A percentile compares a stretch with the other conserved stretches of the same genome.
Conservation (phyloP, 495 filamentous ascomycete species). For the Xeromyces bisporus region DNA sequence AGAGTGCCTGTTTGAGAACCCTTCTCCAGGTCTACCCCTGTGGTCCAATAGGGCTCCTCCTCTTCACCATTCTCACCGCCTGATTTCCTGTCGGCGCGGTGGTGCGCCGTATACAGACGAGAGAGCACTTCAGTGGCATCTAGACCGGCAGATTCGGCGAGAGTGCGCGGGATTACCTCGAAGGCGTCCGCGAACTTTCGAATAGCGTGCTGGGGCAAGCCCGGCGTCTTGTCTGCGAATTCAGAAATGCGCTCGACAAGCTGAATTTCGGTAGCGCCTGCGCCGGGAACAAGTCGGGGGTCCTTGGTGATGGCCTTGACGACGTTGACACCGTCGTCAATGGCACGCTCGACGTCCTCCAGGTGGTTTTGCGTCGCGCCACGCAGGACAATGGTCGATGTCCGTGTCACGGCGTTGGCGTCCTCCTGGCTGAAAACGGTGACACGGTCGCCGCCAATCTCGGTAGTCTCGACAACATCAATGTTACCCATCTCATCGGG, state of each 20-base stretch:
- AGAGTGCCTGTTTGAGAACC: slow-evolving; percentile 62
- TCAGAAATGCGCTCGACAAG: slow-evolving; percentile 80
- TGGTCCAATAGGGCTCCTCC: slow-evolving; percentile 66
- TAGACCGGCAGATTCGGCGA: slow-evolving; percentile 86
- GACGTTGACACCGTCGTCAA: slow-evolving; percentile 97
- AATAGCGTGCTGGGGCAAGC: slow-evolving; percentile 85
- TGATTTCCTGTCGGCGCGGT: slow-evolving; percentile 25
- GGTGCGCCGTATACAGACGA: slow-evolving; percentile 82
- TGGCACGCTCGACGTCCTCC: slow-evolving; percentile 91
- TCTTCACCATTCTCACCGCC: slow-evolving; percentile 20
- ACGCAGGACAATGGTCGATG: slow-evolving; percentile 85
- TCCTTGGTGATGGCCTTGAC: slow-evolving; percentile 97
- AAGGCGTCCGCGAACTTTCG: slow-evolving; percentile 96
- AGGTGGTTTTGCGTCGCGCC: slow-evolving; percentile 96
- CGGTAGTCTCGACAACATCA: slow-evolving; percentile 91
- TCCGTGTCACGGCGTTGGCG: slow-evolving; percentile 74
- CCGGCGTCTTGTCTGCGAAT: slow-evolving; percentile 79
- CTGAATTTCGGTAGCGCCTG: slow-evolving; percentile 91
- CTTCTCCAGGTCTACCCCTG: slow-evolving; percentile 87
- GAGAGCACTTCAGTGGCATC: slow-evolving; percentile 92
- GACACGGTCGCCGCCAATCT: slow-evolving; percentile 96
- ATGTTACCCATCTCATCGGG: slow-evolving; percentile 96
- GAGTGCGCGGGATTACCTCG: slow-evolving; percentile 82
- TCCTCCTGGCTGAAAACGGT: slow-evolving; percentile 97
- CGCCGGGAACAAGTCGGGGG: slow-evolving; percentile 76